Conservation (phyloP, 805 yeast species). For the Yamadazyma laniorum region DNA sequence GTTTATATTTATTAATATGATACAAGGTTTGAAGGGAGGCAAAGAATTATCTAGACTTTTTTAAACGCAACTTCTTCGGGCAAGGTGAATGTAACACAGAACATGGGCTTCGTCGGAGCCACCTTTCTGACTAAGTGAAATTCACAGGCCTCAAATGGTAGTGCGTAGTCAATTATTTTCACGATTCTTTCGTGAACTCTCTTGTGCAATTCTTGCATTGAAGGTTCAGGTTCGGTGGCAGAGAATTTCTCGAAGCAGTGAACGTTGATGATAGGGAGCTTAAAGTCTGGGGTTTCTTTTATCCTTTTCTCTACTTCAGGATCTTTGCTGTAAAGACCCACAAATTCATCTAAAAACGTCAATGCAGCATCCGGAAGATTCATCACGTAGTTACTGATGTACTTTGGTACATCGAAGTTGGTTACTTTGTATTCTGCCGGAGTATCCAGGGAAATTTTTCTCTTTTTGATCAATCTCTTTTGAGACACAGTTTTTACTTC, state of each 20-base stretch:
- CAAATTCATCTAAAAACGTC: slow-evolving; percentile 71
- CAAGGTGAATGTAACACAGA: slow-evolving; percentile 74
- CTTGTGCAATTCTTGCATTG: slow-evolving; percentile 61
- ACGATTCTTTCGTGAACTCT: slow-evolving; percentile 58
- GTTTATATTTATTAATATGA: too few species aligned
- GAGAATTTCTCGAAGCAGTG: slow-evolving; percentile 91
- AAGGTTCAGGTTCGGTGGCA: slow-evolving; percentile 71
- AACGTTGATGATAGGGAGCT: slow-evolving; percentile 75
- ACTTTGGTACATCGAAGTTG: slow-evolving; percentile 47
- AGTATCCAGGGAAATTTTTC: slow-evolving; percentile 37
- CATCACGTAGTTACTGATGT: slow-evolving; percentile 80
- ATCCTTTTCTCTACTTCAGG: slow-evolving; percentile 36
- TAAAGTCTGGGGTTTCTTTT: slow-evolving; percentile 43
- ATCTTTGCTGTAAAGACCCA: slow-evolving; percentile 59
- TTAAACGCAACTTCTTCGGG: slow-evolving; percentile 66
- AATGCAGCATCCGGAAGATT: slow-evolving; percentile 93
- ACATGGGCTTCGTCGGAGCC: slow-evolving; percentile 97
- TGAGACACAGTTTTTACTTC: slow-evolving; percentile 31
- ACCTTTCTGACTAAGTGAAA: slow-evolving; percentile 91
- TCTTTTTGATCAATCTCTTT: slow-evolving; percentile 33
- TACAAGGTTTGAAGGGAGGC: too few species aligned
- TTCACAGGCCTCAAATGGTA: slow-evolving; percentile 46
- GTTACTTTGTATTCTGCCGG: slow-evolving; percentile 25
- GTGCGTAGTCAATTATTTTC: slow-evolving; percentile 43
- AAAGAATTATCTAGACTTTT: slow-evolving; percentile 12